A percentile compares a stretch with the other conserved stretches of the same genome.
These are phyloP conservation scores for Rhododendron ovatum DNA, from an alignment of 148 eudicot species.

Conservation along the genomic window DNA sequence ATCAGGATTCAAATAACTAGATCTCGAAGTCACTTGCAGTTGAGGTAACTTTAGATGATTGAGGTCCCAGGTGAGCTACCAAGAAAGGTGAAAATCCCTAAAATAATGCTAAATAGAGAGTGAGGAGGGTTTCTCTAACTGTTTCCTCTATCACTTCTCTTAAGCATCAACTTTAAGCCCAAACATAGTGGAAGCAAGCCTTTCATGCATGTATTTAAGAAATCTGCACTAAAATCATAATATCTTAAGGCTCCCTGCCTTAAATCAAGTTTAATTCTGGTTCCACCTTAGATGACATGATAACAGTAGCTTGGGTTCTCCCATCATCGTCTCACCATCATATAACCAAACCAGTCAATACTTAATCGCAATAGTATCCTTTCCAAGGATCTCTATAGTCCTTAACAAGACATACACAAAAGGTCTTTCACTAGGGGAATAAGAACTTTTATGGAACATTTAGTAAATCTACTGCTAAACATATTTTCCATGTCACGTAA, in stretches of 20 bases:
- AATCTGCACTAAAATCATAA: background rate
- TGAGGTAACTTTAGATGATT: background rate
- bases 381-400: background rate
- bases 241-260: background rate
- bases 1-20: background rate
- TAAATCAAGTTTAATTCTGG: background rate
- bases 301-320: background rate
- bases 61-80: background rate
- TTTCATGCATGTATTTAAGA: background rate
- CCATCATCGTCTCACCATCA: background rate
- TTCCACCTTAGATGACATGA: background rate
- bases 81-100: background rate
- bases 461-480: background rate
- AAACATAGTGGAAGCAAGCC: background rate
- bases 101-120: background rate
- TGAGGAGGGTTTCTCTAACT: background rate
- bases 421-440: too few species aligned
- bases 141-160: background rate
- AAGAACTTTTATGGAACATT: background rate
- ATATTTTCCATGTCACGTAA: background rate
- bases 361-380: background rate
- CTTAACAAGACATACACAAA: background rate
- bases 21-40: background rate
- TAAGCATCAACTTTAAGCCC: conserved; percentile 2
- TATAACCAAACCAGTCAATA: background rate